These are phyloP conservation scores for Erysiphe pulchra DNA, from an alignment of 2,329 filamentous ascomycete genomes.

Conservation along the genomic window DNA sequence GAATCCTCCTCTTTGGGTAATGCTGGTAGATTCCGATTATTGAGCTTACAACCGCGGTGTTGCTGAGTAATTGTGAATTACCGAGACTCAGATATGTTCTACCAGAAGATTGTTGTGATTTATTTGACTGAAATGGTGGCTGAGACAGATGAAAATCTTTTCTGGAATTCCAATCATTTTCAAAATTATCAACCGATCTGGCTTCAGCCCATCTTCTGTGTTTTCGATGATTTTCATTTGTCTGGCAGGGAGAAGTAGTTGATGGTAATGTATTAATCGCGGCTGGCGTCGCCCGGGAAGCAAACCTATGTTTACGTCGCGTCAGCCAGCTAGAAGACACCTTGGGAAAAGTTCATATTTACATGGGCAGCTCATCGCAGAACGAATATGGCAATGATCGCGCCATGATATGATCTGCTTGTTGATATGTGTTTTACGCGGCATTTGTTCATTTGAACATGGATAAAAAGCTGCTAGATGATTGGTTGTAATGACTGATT, in stretches of 20 bases:
- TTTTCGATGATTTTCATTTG: conserved; percentile 46
- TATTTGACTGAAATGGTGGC: conserved; percentile 10
- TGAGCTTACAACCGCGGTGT: conserved; percentile 5
- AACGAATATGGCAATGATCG: conserved; percentile 11
- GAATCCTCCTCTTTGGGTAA: conserved; percentile 5
- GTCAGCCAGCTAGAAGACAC: too few species aligned
- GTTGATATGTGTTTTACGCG: conserved; percentile 4
- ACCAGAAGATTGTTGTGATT: conserved; percentile 2
- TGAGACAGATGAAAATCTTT: neutral
- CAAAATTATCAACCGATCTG: conserved; percentile 65
- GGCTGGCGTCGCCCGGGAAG: too few species aligned
- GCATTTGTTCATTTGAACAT: conserved; percentile 4
- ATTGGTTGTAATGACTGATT: neutral
- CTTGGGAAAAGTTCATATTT: neutral
- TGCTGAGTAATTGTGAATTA: conserved; percentile 17
- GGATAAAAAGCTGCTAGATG: neutral
- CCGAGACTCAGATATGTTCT: neutral
- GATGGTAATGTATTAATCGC: too few species aligned
- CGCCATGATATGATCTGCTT: conserved; percentile 10
- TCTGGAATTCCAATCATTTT: conserved; percentile 68
- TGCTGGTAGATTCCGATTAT: conserved; percentile 12
- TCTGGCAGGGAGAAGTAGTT: conserved; percentile 27
- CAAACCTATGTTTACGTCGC: too few species aligned
- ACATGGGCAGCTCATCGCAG: conserved; percentile 11
- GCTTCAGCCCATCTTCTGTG: conserved; percentile 92